Evolutionary conservation across 2,329 filamentous ascomycete species (phyloP).

Genomic region (Zarea fungicola): DNA sequence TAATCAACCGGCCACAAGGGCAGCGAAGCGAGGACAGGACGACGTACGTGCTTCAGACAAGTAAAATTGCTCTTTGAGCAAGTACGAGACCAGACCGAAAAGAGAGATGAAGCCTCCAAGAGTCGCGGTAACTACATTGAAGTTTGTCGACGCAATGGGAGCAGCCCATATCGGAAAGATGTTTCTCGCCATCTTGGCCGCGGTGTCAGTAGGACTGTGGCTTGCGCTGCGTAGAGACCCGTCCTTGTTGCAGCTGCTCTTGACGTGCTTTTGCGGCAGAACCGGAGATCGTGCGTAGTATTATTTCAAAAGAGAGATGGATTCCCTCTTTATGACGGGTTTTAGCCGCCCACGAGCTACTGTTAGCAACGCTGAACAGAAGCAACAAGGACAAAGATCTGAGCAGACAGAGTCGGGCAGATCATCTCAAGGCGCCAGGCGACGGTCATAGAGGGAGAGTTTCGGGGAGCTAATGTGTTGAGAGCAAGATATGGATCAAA

Average conservation of each 20-base stretch:
- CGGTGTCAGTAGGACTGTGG: too few relatives aligned
- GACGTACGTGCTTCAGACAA: conserved; percentile 80
- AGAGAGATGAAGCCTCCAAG: conserved; percentile 82
- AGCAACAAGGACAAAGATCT: conserved; percentile 9
- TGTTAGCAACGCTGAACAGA: conserved; percentile 14
- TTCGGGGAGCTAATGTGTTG: not conserved
- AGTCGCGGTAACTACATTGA: conserved; percentile 77
- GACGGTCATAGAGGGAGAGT: not conserved
- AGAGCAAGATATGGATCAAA: too few relatives aligned
- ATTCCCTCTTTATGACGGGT: conserved; percentile 4
- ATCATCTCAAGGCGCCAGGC: conserved; percentile 9
- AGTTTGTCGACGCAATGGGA: conserved; percentile 60
- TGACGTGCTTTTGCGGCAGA: not conserved
- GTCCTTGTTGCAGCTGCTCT: conserved; percentile 1
- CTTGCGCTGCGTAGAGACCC: too few relatives aligned
- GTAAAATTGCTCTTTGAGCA: conserved; percentile 86
- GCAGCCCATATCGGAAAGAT: conserved; percentile 23
- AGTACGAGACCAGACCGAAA: conserved; percentile 86
- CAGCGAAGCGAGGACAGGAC: not conserved
- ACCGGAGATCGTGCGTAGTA: not conserved
- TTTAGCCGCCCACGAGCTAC: conserved; percentile 11
- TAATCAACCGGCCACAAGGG: conserved; percentile 1
- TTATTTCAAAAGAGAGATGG: not conserved
- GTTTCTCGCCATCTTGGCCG: conserved; percentile 9
- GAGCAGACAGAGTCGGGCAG: conserved; percentile 1